Evolutionary conservation across 139 green algal species (phyloP).

Genomic region (Chlamydomonas schloesseri): DNA sequence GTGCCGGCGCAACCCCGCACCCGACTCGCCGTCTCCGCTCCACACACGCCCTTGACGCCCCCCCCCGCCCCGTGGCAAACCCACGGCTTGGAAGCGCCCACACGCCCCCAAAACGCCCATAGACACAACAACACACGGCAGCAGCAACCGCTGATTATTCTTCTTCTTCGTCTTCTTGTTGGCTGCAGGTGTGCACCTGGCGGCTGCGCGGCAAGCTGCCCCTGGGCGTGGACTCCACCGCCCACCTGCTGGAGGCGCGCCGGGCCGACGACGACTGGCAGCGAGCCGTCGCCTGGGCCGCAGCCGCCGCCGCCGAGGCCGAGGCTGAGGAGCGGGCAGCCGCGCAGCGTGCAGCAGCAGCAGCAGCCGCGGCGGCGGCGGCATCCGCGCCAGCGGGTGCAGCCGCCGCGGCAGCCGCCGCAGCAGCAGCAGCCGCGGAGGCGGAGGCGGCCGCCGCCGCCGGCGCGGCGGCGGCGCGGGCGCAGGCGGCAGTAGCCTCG

Average conservation of each 20-base stretch:
- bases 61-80: no score
- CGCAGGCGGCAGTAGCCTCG: background rate
- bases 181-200: slow-evolving; percentile 72
- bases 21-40: no score
- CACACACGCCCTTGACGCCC: no score
- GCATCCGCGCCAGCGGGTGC: background rate
- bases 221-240: slow-evolving; percentile 76
- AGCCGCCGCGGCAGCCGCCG: background rate
- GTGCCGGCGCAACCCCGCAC: no score
- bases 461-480: background rate
- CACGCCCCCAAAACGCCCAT: no score
- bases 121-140: no score
- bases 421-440: background rate
- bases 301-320: no score
- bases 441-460: background rate
- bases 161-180: background rate
- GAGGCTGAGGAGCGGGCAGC: background rate
- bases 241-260: slow-evolving; percentile 65
- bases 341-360: background rate
- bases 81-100: no score
- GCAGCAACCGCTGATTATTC: no score
- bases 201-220: slow-evolving; percentile 73
- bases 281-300: background rate
- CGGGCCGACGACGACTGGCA: slow-evolving; percentile 24
- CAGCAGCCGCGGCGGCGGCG: background rate